Base-by-base conservation (phyloP, 139 green algal species). In the Astrephomene gubernaculifera region DNA sequence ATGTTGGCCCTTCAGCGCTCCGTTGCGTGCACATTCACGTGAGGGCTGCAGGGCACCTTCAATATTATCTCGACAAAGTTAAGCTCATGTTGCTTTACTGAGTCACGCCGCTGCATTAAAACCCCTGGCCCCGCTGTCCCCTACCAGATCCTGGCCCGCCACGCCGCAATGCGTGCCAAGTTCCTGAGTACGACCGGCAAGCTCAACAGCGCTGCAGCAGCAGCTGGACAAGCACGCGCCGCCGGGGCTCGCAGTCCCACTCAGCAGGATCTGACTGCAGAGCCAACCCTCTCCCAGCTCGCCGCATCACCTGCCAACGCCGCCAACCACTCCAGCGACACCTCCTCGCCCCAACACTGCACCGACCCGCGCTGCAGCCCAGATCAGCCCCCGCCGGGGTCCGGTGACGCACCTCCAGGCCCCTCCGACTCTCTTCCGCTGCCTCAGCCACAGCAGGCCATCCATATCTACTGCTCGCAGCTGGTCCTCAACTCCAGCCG, bases 391-490 rank as follows among this genome's bases (percentile, higher is more conserved):
- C n/a, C n/a, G n/a, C n/a, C n/a, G n/a, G n/a, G n/a, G n/a, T n/a
- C n/a, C n/a, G n/a, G n/a, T n/a, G n/a, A n/a, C n/a, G n/a, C n/a
- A n/a, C n/a, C n/a, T n/a, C n/a, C n/a, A n/a, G n/a, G n/a, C n/a
- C n/a, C n/a, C n/a, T n/a, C n/a, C n/a, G n/a, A n/a, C n/a, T n/a
- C n/a, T n/a, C n/a, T n/a, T n/a, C 22, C 45, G 31, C 29, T 4
- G 31, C 31, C 72, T 3, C 72, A 35, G 4, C 1, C n/a, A 22
- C 24, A 69, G 2, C 78, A 84, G 78, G 10, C 61, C 27, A 84
- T 84, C 78, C 35, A 74, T 7, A 84, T 84, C 61, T 84, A 75
- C 78, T 84, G 78, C 64, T 75, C 78, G 25, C 78, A 84, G 63
- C 61, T 84, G 61, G 78, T 84, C 5, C 78, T 84, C 21, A 74